Base-by-base conservation (phyloP, 495 filamentous ascomycete genomes). In the Daldinia grandis region DNA sequence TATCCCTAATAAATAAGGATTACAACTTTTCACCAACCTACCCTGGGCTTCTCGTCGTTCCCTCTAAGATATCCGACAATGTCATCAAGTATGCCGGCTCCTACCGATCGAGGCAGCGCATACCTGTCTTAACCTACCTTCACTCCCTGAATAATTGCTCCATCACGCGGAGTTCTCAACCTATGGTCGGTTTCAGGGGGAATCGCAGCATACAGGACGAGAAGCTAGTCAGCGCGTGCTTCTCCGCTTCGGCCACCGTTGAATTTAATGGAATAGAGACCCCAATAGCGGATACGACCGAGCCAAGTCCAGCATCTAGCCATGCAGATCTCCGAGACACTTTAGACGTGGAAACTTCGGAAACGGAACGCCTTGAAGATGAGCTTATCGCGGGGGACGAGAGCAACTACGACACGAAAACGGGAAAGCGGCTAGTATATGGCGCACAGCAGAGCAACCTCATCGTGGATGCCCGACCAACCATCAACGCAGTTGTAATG, bases 111-210 rank as follows among this genome's bases (percentile, higher is more conserved):
- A 87, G 93, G 55, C 88, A 89, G 51, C 88, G 95, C 63, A 92
- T 99, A 80, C 95, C 95, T 17, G 91, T 89, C 8, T 82, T 98
- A 37, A 92, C 92, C 31, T 99, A 99, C 76, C 87, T 97, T 10
- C 95, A 99, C 78, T 93, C 95, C 1, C 85, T 98, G 64, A 99
- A 98, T 79, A 97, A 96, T 77, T 98, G 95, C 78, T 94, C 94
- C 27, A 98, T 99, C 68, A 97, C 95, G 3, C 85, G 95, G 68
- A 96, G 94, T 76, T 95, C 96, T 3, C 95, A 99, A 79, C 95
- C 95, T 2, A 80, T 97, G 63, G 91, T 94, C 17, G 95, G 95
- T 3, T 87, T 98, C 14, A 87, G 92, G 58, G 89, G 92, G 56
- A 95, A 97, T 71, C 88, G 95, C 51, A 98, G 92, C 77, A 92